Conservation (phyloP, 202 grass and related monocot genomes). For the Tripidium arundinaceum region DNA sequence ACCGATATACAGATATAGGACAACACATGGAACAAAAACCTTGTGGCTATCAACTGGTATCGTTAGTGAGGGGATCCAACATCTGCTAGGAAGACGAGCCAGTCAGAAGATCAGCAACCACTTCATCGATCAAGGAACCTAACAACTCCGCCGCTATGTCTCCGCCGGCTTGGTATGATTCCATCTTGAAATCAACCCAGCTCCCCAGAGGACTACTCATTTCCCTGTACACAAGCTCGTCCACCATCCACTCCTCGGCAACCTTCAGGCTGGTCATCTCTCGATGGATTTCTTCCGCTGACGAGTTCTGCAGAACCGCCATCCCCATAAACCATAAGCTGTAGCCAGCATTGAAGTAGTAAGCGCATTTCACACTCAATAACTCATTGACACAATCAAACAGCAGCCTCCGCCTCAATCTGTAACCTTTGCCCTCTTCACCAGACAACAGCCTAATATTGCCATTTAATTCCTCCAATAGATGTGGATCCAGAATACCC, state of each 20-base stretch:
- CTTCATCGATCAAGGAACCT: constrained; percentile 62
- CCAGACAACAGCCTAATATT: constrained; percentile 19
- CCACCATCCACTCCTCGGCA: constrained; percentile 78
- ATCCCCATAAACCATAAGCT: constrained; percentile 64
- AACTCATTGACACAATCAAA: constrained; percentile 73
- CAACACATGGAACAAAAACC: constrained; percentile 29
- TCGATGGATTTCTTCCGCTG: constrained; percentile 55
- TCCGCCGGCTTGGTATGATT: constrained; percentile 54
- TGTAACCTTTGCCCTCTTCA: constrained; percentile 47
- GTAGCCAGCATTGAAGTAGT: constrained; percentile 69
- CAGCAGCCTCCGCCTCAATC: constrained; percentile 55
- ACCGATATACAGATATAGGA: constrained; percentile 35
- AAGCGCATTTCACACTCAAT: constrained; percentile 55
- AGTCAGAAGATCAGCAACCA: constrained; percentile 54
- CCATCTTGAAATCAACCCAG: constrained; percentile 80
- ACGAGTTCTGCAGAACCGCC: constrained; percentile 49
- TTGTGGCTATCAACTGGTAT: constrained; percentile 31
- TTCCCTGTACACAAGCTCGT: constrained; percentile 80
- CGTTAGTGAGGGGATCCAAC: constrained; percentile 5
- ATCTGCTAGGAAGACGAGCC: constrained; percentile 18
- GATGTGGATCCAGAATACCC: constrained; percentile 41
- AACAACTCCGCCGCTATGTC: constrained; percentile 54
- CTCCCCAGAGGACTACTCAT: constrained; percentile 71
- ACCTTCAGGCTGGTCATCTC: constrained; percentile 72
- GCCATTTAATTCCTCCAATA: constrained; percentile 52